Conservation (phyloP, 495 filamentous ascomycete species). For the Sabuloglossum arenarium region DNA sequence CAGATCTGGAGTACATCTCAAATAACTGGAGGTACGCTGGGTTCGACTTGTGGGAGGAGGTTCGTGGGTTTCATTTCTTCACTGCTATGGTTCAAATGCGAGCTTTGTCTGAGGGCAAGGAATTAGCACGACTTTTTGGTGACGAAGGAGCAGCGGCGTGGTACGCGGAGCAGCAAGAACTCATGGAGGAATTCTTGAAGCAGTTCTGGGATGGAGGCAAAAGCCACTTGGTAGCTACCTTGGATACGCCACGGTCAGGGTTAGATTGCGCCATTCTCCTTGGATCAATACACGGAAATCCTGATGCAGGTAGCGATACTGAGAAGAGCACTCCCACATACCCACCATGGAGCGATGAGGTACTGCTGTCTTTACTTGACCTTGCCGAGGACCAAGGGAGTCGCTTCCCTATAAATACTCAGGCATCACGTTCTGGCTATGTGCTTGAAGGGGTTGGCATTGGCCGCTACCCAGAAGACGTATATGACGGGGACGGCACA, state of each 20-base stretch:
- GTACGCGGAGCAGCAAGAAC: conserved; percentile 34
- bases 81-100: conserved; percentile 25
- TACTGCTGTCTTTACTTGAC: conserved; percentile 21
- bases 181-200: conserved; percentile 39
- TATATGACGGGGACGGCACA: conserved; percentile 28
- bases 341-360: conserved; percentile 6
- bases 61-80: conserved; percentile 40
- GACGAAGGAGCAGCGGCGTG: conserved; percentile 22
- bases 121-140: conserved; percentile 23
- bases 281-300: conserved; percentile 33
- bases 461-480: conserved; percentile 48
- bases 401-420: conserved; percentile 17
- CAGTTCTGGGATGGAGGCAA: conserved; percentile 36
- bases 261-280: conserved; percentile 33
- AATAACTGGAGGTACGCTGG: conserved; percentile 52
- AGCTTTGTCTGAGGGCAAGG: conserved; percentile 40
- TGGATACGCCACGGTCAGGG: conserved; percentile 35
- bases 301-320: conserved; percentile 27
- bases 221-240: conserved; percentile 37
- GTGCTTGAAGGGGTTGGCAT: conserved; percentile 31
- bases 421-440: conserved; percentile 9
- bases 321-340: conserved; percentile 21
- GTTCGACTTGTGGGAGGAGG: conserved; percentile 58
- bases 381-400: conserved; percentile 25
- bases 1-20: conserved; percentile 47